These are phyloP conservation scores for Teratosphaeria zuluensis DNA, from an alignment of 2,329 filamentous ascomycete genomes.

Conservation along the genomic window DNA sequence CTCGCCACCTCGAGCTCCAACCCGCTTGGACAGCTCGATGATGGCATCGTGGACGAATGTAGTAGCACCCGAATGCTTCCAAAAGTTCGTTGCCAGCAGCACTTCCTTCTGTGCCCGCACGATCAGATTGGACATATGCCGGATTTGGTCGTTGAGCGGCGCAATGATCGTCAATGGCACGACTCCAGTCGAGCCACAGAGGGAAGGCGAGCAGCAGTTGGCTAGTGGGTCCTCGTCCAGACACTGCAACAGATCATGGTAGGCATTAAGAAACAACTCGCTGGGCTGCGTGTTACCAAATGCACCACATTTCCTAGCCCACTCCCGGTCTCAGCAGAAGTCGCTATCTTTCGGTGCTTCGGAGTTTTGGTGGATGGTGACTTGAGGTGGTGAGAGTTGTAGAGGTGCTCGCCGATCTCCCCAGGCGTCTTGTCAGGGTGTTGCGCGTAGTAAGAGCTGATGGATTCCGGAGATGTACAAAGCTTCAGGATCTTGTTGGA, in stretches of 20 bases:
- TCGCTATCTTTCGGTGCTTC: constrained; percentile 3
- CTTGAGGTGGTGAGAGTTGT: constrained; percentile 16
- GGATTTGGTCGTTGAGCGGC: constrained; percentile 58
- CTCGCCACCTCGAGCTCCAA: constrained; percentile 43
- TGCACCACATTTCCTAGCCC: constrained; percentile 52
- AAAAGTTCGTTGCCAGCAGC: constrained; percentile 65
- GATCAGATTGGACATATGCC: constrained; percentile 69
- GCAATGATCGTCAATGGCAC: constrained; percentile 62
- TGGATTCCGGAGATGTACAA: constrained; percentile 13
- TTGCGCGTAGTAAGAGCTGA: constrained; percentile 17
- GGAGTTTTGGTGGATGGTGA: constrained; percentile 11
- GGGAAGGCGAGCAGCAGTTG: constrained; percentile 48
- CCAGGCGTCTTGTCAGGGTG: constrained; percentile 15
- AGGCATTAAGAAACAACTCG: constrained; percentile 58
- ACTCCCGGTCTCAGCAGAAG: constrained; percentile 37
- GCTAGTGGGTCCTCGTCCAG: constrained; percentile 43
- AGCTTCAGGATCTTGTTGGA: constrained; percentile 1
- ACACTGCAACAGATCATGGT: constrained; percentile 53
- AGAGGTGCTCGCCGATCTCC: constrained; percentile 17
- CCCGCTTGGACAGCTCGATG: constrained; percentile 57
- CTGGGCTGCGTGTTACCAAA: constrained; percentile 57
- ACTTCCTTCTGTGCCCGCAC: constrained; percentile 63
- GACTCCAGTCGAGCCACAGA: constrained; percentile 53
- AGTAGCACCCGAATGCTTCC: constrained; percentile 60
- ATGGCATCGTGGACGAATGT: constrained; percentile 59